phyloP scores from a whole-genome alignment of 2,329 filamentous ascomycete species.

The Parastagonospora avenae region DNA sequence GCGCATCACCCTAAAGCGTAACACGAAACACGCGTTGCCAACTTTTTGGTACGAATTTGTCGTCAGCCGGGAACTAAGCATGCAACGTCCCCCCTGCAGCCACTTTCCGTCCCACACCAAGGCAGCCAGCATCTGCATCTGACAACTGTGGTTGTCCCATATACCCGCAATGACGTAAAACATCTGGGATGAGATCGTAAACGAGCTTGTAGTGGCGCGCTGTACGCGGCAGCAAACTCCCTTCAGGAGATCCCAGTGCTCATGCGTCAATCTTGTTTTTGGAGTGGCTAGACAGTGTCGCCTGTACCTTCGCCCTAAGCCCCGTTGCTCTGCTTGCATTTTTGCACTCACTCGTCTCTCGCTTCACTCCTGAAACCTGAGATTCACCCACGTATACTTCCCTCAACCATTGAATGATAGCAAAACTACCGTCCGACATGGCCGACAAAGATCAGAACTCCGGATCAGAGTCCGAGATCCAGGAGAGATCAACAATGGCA shows the following conservation, averaged over 20 bases:
- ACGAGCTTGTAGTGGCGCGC: constrained; percentile 6
- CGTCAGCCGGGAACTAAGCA: constrained; percentile 18
- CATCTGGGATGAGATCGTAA: constrained; percentile 8
- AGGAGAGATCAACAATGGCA: constrained; percentile 51
- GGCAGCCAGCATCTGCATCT: not conserved
- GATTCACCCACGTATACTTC: not conserved
- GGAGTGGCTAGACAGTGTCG: constrained; percentile 14
- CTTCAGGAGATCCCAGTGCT: constrained; percentile 21
- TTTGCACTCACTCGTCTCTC: constrained; percentile 8
- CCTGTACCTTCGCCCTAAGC: constrained; percentile 14
- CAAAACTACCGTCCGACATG: constrained; percentile 31
- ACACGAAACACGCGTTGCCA: constrained; percentile 19
- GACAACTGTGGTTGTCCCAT: constrained; percentile 1
- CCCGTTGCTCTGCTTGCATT: constrained; percentile 4
- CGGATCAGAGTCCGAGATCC: constrained; percentile 39
- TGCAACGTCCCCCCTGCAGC: constrained; percentile 11
- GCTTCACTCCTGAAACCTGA: constrained; percentile 3
- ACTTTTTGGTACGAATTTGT: constrained; percentile 20
- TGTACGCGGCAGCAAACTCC: constrained; percentile 15
- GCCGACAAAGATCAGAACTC: constrained; percentile 32
- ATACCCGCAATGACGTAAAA: constrained; percentile 27
- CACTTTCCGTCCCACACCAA: constrained; percentile 2
- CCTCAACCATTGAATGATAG: constrained; percentile 20
- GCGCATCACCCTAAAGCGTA: not conserved
- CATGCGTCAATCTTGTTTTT: constrained; percentile 47